Evolutionary conservation across 345 rosid genomes (phyloP).

Genomic region (Citropsis articulata): DNA sequence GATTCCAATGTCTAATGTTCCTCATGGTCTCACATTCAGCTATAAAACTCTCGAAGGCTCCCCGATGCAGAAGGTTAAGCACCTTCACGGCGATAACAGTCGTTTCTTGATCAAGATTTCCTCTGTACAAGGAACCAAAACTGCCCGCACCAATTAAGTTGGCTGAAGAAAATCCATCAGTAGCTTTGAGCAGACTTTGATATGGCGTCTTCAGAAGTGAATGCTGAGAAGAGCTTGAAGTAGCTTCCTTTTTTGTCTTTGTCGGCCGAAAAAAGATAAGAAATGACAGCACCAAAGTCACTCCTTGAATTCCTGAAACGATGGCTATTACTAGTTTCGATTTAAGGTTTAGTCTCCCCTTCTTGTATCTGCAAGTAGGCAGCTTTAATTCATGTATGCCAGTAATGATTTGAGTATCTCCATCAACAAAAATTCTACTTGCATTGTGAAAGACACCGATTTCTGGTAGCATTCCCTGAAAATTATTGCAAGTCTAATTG

Average conservation of each 20-base stretch:
- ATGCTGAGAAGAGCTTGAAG: neutral
- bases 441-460: slow-evolving; percentile 32
- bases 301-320: neutral
- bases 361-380: slow-evolving; percentile 4
- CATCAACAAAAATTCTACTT: slow-evolving; percentile 25
- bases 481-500: slow-evolving; percentile 19
- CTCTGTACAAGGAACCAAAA: slow-evolving; percentile 28
- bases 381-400: slow-evolving; percentile 20
- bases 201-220: slow-evolving; percentile 12
- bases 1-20: slow-evolving; percentile 24
- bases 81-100: slow-evolving; percentile 24
- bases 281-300: slow-evolving; percentile 2
- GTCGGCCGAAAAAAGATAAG: neutral
- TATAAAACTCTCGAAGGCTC: slow-evolving; percentile 23
- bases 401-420: slow-evolving; percentile 36
- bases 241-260: slow-evolving; percentile 2
- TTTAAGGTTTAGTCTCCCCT: neutral
- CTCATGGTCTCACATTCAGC: slow-evolving; percentile 23
- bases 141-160: slow-evolving; percentile 27
- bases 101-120: neutral
- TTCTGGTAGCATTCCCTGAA: slow-evolving; percentile 37
- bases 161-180: slow-evolving; percentile 18
- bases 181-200: slow-evolving; percentile 21
- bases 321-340: neutral
- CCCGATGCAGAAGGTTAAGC: slow-evolving; percentile 14